These are phyloP conservation scores for Oenanthe sinensis DNA, from an alignment of 129 eudicot species.

Conservation along the genomic window DNA sequence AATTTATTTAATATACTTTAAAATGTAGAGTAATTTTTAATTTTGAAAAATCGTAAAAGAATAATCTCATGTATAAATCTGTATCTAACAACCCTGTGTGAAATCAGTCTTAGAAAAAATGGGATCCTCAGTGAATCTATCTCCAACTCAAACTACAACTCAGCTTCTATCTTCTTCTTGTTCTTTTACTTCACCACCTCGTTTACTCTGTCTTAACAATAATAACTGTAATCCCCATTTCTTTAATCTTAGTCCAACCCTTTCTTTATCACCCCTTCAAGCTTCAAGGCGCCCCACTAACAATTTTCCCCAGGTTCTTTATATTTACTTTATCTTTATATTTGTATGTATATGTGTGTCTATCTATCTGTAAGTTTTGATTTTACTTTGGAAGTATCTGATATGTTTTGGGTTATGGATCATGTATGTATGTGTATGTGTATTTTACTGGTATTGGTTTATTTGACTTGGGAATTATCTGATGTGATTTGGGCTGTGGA, in stretches of 20 bases:
- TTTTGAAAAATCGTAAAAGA: no score
- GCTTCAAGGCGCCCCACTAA: slow-evolving; percentile 40
- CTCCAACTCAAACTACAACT: neutral
- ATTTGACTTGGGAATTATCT: neutral
- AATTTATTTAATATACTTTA: no score
- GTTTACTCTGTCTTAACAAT: neutral
- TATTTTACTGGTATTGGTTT: neutral
- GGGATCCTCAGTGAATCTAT: slow-evolving; percentile 10
- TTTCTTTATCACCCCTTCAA: slow-evolving; percentile 26
- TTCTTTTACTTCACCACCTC: slow-evolving; percentile 13
- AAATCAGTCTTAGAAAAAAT: neutral
- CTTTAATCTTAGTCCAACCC: slow-evolving; percentile 13
- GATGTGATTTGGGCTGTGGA: neutral
- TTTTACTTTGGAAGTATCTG: neutral
- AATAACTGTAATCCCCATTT: neutral
- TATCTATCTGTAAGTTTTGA: neutral
- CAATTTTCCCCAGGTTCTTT: slow-evolving; percentile 33
- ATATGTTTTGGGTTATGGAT: neutral
- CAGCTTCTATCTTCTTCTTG: slow-evolving; percentile 2
- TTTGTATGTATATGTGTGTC: neutral
- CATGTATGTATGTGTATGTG: neutral
- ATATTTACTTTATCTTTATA: neutral
- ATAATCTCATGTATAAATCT: no score
- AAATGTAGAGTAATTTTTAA: no score
- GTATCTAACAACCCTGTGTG: neutral